Conservation (phyloP, 345 rosid genomes). For the Gossypium stocksii region DNA sequence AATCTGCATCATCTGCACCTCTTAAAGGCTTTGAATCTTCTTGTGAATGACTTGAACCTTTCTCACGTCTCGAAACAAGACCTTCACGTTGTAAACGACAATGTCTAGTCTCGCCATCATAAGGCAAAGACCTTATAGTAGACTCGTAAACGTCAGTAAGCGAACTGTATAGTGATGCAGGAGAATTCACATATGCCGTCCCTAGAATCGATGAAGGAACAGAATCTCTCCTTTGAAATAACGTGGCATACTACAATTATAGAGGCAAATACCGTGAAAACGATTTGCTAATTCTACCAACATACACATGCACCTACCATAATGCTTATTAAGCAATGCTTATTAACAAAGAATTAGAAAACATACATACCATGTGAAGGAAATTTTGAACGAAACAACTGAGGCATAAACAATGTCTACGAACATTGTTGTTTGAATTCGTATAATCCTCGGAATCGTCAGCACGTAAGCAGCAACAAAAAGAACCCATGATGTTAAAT, state of each 20-base stretch:
- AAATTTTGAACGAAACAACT: constrained; percentile 72
- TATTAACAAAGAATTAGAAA: neutral
- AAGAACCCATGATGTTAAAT: constrained; percentile 67
- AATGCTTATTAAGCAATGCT: constrained; percentile 5
- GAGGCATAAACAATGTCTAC: constrained; percentile 77
- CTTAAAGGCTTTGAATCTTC: constrained; percentile 84
- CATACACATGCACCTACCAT: neutral
- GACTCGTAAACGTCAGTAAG: constrained; percentile 77
- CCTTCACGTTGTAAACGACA: constrained; percentile 19
- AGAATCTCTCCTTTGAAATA: constrained; percentile 80
- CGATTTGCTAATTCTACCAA: neutral
- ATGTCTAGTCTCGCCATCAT: constrained; percentile 69
- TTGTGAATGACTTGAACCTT: constrained; percentile 75
- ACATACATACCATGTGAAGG: constrained; percentile 52
- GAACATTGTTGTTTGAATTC: constrained; percentile 61
- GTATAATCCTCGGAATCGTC: constrained; percentile 70
- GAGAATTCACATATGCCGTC: constrained; percentile 54
- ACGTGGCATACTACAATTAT: constrained; percentile 49
- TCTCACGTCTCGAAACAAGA: constrained; percentile 54
- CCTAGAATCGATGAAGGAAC: constrained; percentile 75
- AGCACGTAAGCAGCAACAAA: constrained; percentile 71
- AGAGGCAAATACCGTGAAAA: neutral
- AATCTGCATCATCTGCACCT: constrained; percentile 49
- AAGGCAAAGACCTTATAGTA: constrained; percentile 94
- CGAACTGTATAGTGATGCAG: constrained; percentile 69